These are phyloP conservation scores for Kluyveromyces sp. DNA, from an alignment of 1,139 yeast species.

Conservation along the genomic window DNA sequence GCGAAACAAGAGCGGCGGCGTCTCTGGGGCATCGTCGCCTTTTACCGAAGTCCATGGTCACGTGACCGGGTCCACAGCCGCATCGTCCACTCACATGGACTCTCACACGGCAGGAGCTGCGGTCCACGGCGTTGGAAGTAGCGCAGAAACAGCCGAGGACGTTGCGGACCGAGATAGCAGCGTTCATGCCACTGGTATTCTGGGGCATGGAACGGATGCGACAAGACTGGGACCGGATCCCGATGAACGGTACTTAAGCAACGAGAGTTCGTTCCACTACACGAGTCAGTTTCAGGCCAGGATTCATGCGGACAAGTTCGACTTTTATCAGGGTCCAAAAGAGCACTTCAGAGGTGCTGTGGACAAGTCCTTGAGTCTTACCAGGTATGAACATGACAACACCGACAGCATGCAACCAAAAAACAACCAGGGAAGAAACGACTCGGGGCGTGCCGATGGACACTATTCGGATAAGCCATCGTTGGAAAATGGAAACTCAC, in stretches of 20 bases:
- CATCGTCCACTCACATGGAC: background rate
- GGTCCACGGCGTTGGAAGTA: background rate
- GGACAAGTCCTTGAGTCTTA: background rate
- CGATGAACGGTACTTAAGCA: slow-evolving; percentile 13
- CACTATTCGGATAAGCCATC: background rate
- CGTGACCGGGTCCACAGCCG: background rate
- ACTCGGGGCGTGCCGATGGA: background rate
- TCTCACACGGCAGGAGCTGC: background rate
- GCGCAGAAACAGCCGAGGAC: background rate
- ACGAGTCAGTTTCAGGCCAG: slow-evolving; percentile 21
- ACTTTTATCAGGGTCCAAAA: slow-evolving; percentile 15
- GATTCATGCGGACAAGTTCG: slow-evolving; percentile 24
- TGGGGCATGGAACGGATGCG: background rate
- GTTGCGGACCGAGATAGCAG: background rate
- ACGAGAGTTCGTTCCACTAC: slow-evolving; percentile 13
- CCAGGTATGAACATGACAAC: background rate
- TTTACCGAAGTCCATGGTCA: slow-evolving; percentile 5
- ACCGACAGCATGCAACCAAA: background rate
- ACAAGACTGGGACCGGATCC: slow-evolving; percentile 6
- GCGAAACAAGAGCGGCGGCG: background rate
- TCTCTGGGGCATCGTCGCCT: background rate
- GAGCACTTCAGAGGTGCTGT: slow-evolving; percentile 1
- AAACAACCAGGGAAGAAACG: background rate
- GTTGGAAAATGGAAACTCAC: background rate
- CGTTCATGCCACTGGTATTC: background rate